Percentiles rank a stretch among this genome's conserved stretches.
Conservation (phyloP, 805 yeast species). For the Teunomyces kruisii region DNA sequence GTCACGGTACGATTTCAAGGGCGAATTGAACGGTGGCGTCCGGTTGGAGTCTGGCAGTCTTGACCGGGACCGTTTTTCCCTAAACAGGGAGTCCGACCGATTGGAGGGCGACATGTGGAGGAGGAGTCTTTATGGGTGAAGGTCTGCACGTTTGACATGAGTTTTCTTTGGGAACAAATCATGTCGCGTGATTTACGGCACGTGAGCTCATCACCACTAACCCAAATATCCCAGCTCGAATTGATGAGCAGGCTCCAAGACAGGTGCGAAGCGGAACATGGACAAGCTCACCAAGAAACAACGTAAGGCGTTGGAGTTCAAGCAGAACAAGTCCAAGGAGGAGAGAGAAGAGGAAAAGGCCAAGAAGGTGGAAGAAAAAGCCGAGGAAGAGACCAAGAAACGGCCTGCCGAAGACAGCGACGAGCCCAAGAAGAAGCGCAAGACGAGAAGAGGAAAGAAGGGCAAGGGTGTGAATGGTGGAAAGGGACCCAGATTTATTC, state of each 20-base stretch:
- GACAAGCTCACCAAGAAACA: conserved; percentile 64
- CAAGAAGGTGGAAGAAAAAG: conserved; percentile 30
- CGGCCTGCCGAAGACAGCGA: conserved; percentile 14
- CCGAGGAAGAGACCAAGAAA: conserved; percentile 22
- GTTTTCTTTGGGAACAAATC: background rate
- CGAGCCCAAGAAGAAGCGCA: conserved; percentile 46
- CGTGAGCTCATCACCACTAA: conserved; percentile 6
- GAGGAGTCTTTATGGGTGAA: background rate
- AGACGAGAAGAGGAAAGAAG: conserved; percentile 76
- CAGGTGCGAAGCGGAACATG: conserved; percentile 8
- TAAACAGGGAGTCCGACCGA: too few species aligned
- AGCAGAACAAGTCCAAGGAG: conserved; percentile 41
- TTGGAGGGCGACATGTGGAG: background rate
- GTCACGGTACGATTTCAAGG: conserved; percentile 13
- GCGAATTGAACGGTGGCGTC: background rate
- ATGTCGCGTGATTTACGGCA: background rate
- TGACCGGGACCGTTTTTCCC: conserved; percentile 11
- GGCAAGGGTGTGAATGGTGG: conserved; percentile 54
- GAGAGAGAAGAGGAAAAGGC: conserved; percentile 35
- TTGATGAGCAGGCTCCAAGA: background rate
- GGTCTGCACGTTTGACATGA: background rate
- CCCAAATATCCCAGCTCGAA: background rate
- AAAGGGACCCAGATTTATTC: conserved; percentile 65
- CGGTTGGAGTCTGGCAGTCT: conserved; percentile 15
- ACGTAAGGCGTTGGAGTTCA: conserved; percentile 60